Base-by-base conservation (phyloP, 306 rosid genomes). In the Medicago lupulina region DNA sequence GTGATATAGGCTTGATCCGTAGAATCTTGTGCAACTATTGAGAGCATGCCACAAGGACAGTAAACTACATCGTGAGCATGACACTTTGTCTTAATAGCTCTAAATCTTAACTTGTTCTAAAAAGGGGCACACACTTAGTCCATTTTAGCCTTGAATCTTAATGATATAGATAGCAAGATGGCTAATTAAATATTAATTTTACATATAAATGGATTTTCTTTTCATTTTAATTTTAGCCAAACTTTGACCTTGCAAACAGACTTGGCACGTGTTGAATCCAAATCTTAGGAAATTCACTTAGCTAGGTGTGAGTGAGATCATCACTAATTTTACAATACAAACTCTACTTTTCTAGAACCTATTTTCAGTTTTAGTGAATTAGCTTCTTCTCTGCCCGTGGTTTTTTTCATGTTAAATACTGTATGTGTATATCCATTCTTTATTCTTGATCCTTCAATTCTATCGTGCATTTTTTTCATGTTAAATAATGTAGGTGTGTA, bases 1-100 rank as follows among this genome's bases (percentile, higher is more conserved):
- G 93, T 91, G 80, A 21, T 43, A 58, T 43, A 58, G 82, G 88
- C 73, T 61, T 44, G 90, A 89, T 86, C 54, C 65, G n/a, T 75
- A 51, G 77, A 81, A 91, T 89, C 87, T 67, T 67, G 31, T 1
- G 1, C 1, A 67, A 51, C 81, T 80, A 44, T 41, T 57, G 62
- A 36, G 34, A 65, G 79, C 51, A 68, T 53, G 85, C 76, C 88
- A 88, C 88, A 46, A 21, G 49, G 6, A 65, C 78, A n/a, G 4
- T 14, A 58, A 73, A 53, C 67, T 28, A 51, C 64, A 64, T 50
- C 66, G 59, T 63, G 11, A 76, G 16, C 82, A 1, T 55, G 87
- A 85, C 92, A 81, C 86, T 44, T 79, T 36, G 60, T 76, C 67
- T 61, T 61, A 31, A 31, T 61, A 7, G 3, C 7, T 67, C 69